phyloP scores from a whole-genome alignment of 352 stramenopile genomes.

The Globisporangium polare region DNA sequence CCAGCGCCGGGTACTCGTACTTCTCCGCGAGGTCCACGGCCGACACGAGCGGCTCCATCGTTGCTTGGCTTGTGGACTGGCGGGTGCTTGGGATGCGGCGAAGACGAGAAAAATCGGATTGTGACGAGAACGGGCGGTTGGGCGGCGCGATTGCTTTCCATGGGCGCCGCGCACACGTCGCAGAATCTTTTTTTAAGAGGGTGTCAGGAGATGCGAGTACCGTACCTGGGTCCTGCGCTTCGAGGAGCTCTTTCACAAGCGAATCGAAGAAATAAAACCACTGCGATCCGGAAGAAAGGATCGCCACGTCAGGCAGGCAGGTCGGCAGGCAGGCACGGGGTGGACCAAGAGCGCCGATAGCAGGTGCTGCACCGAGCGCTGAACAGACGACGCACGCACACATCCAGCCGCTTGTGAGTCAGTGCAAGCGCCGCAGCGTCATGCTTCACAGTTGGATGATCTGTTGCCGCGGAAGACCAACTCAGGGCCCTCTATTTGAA shows the following conservation, averaged over 20 bases:
- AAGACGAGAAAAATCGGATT: neutral
- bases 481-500: neutral
- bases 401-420: too few species aligned
- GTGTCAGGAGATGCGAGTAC: neutral
- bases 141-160: neutral
- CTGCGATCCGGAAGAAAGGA: neutral
- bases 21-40: constrained; percentile 43
- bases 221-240: too few species aligned
- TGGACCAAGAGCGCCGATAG: neutral
- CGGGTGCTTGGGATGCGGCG: neutral
- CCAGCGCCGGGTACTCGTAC: constrained; percentile 38
- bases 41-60: constrained; percentile 12
- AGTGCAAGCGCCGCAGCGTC: neutral
- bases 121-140: neutral
- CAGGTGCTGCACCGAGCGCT: neutral
- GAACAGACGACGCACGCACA: too few species aligned
- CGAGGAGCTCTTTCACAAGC: too few species aligned
- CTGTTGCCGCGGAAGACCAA: too few species aligned
- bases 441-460: constrained; percentile 3
- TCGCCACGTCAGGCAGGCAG: too few species aligned
- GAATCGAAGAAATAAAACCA: constrained; percentile 4
- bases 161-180: neutral
- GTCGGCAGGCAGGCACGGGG: neutral
- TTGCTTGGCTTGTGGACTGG: neutral
- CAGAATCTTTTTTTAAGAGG: constrained; percentile 5